These are phyloP conservation scores for Ogataea populi-albae DNA, from an alignment of 805 yeast genomes.

Conservation along the genomic window DNA sequence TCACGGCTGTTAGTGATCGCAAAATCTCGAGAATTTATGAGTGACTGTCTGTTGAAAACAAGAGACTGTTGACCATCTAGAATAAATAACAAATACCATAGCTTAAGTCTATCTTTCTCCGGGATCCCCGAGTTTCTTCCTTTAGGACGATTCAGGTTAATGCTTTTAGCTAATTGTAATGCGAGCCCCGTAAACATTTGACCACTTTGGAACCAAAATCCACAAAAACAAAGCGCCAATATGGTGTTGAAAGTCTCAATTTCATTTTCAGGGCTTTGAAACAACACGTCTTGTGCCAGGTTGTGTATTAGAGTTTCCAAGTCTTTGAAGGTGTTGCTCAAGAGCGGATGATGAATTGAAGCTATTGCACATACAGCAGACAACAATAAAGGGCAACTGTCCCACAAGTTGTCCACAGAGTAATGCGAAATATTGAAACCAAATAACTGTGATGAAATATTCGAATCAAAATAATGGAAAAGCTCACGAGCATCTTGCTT, in stretches of 20 bases:
- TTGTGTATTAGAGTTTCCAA: slow-evolving; percentile 31
- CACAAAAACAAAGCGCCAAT: slow-evolving; percentile 61
- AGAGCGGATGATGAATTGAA: slow-evolving; percentile 54
- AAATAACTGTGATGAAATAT: slow-evolving; percentile 61
- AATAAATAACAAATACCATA: slow-evolving; percentile 66
- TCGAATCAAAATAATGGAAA: slow-evolving; percentile 48
- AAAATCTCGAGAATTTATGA: slow-evolving; percentile 47
- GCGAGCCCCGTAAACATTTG: slow-evolving; percentile 68
- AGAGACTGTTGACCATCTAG: slow-evolving; percentile 69
- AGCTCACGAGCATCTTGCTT: slow-evolving; percentile 41
- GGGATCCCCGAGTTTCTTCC: slow-evolving; percentile 20
- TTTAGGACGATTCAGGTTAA: slow-evolving; percentile 38
- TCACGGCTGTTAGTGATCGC: slow-evolving; percentile 41
- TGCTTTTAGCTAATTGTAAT: slow-evolving; percentile 58
- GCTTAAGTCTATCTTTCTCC: slow-evolving; percentile 47
- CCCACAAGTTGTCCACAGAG: slow-evolving; percentile 50
- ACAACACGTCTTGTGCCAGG: slow-evolving; percentile 30
- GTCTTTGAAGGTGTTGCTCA: slow-evolving; percentile 22
- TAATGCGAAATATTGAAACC: slow-evolving; percentile 58
- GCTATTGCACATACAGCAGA: slow-evolving; percentile 62
- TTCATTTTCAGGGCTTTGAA: slow-evolving; percentile 39
- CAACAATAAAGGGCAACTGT: slow-evolving; percentile 53
- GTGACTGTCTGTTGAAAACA: slow-evolving; percentile 54
- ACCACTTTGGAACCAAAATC: slow-evolving; percentile 65
- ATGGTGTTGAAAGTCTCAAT: slow-evolving; percentile 55